Evolutionary conservation across 2,329 filamentous ascomycete species (phyloP).

Genomic region (Xylaria sp.): DNA sequence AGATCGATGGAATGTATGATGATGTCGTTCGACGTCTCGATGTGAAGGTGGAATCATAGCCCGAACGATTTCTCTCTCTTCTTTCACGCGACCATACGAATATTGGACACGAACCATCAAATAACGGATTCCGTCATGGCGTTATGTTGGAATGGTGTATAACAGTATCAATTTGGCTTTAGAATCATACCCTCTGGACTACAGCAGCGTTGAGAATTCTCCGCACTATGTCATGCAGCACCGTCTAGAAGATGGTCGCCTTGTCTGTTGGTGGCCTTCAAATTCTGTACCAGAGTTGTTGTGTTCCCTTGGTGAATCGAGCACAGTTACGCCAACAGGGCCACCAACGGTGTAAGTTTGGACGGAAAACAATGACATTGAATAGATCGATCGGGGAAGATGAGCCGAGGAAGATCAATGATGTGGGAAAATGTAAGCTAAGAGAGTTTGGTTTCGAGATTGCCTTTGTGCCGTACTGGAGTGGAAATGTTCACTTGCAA

Average conservation of each 20-base stretch:
- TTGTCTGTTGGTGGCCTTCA: slow-evolving; percentile 7
- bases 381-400: slow-evolving; percentile 20
- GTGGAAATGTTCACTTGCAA: slow-evolving; percentile 24
- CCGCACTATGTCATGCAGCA: slow-evolving; percentile 13
- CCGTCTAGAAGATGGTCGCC: slow-evolving; percentile 1
- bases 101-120: slow-evolving; percentile 16
- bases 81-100: neutral
- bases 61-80: neutral
- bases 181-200: slow-evolving; percentile 16
- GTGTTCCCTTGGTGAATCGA: slow-evolving; percentile 2
- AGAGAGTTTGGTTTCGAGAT: slow-evolving; percentile 23
- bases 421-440: slow-evolving; percentile 35
- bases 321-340: slow-evolving; percentile 17
- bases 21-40: slow-evolving; percentile 40
- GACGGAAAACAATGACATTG: slow-evolving; percentile 14
- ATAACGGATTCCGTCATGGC: slow-evolving; percentile 25
- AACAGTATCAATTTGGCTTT: slow-evolving; percentile 34
- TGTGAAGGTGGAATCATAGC: slow-evolving; percentile 36
- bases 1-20: slow-evolving; percentile 41
- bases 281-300: slow-evolving; percentile 9
- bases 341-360: slow-evolving; percentile 10
- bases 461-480: slow-evolving; percentile 22
- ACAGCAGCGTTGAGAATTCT: slow-evolving; percentile 18
- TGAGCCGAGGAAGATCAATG: slow-evolving; percentile 12
- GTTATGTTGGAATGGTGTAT: slow-evolving; percentile 32